These are phyloP conservation scores for Solanum sitiens DNA, from an alignment of 257 asterid species.

Conservation along the genomic window DNA sequence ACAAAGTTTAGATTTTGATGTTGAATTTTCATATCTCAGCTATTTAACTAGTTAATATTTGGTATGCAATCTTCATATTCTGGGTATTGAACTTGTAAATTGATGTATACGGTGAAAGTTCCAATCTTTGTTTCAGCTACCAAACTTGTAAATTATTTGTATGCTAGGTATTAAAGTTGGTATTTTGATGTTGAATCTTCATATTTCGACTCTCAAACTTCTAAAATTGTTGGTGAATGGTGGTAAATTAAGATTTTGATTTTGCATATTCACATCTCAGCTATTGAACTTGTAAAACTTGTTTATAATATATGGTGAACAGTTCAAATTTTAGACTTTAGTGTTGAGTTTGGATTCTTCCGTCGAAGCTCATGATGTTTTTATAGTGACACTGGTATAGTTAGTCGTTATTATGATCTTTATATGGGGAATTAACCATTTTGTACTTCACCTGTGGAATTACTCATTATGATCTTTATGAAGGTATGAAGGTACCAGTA, in stretches of 20 bases:
- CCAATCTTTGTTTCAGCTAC: neutral
- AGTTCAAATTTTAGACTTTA: neutral
- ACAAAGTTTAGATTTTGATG: neutral
- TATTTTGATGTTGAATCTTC: neutral
- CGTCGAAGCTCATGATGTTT: neutral
- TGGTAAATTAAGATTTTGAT: neutral
- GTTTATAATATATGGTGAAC: neutral
- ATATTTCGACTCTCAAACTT: neutral
- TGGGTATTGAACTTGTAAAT: neutral
- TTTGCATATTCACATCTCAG: neutral
- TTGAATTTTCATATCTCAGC: neutral
- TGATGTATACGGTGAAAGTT: neutral
- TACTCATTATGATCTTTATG: neutral
- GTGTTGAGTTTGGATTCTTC: neutral
- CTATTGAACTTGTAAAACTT: neutral
- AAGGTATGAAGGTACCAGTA: neutral
- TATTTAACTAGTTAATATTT: neutral
- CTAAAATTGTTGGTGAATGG: neutral
- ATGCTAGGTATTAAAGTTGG: neutral
- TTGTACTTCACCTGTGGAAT: neutral
- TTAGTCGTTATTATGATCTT: neutral
- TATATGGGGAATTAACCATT: neutral
- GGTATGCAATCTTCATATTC: neutral
- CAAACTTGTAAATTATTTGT: neutral
- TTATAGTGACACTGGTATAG: neutral